Evolutionary conservation across 345 rosid genomes (phyloP).

Genomic region (Cardamine resedifolia): DNA sequence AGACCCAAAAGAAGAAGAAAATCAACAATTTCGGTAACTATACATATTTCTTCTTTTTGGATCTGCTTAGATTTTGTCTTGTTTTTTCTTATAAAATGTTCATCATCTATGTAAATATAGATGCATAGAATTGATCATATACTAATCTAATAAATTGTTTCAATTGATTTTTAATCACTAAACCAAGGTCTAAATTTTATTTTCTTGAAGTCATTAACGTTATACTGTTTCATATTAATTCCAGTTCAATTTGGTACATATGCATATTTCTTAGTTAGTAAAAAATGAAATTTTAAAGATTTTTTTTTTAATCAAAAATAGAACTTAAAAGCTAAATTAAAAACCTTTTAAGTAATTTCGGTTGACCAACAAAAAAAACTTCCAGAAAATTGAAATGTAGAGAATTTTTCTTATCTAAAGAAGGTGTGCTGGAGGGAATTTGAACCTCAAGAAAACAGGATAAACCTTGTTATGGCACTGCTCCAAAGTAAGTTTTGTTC

Average conservation of each 20-base stretch:
- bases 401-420: constrained; percentile 30
- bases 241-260: neutral
- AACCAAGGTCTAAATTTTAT: neutral
- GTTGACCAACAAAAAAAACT: neutral
- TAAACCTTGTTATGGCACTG: constrained; percentile 35
- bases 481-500: constrained; percentile 41
- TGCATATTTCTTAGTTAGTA: constrained; percentile 4
- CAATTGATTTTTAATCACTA: neutral
- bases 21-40: neutral
- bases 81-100: neutral
- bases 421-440: constrained; percentile 24
- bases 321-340: neutral
- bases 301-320: neutral
- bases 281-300: neutral
- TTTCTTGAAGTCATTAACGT: neutral
- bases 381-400: constrained; percentile 11
- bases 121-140: neutral
- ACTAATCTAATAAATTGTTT: neutral
- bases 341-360: neutral
- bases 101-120: neutral
- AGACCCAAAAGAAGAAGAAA: neutral
- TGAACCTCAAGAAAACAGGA: constrained; percentile 36
- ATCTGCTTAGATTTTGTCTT: neutral
- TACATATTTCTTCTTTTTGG: neutral
- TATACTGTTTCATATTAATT: neutral